These are phyloP conservation scores for Limonium bicolor DNA, from an alignment of 148 eudicot species.

Conservation along the genomic window DNA sequence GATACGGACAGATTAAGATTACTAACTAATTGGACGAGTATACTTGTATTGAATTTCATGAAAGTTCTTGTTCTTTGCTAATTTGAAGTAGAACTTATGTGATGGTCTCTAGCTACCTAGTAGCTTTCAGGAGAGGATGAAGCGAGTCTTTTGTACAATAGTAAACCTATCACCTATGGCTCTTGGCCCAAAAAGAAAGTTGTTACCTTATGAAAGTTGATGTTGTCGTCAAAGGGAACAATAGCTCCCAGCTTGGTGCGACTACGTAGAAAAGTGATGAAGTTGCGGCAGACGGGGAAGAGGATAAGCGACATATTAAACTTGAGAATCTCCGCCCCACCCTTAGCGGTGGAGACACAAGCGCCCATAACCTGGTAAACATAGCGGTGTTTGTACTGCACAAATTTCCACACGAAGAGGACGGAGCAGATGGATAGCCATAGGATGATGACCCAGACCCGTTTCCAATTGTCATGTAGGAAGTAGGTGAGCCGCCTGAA, in stretches of 20 bases:
- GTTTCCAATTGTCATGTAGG: slow-evolving; percentile 41
- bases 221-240: slow-evolving; percentile 40
- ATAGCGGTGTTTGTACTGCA: slow-evolving; percentile 33
- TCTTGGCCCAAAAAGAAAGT: too few species aligned
- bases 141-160: too few species aligned
- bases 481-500: slow-evolving; percentile 16
- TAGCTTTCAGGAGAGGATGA: too few species aligned
- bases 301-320: slow-evolving; percentile 53
- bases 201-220: slow-evolving; percentile 42
- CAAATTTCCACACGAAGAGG: slow-evolving; percentile 40
- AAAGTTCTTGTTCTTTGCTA: too few species aligned
- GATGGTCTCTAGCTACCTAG: too few species aligned
- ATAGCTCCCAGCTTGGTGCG: slow-evolving; percentile 27
- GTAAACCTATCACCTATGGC: too few species aligned
- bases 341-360: slow-evolving; percentile 36
- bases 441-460: slow-evolving; percentile 33
- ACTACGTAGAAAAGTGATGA: slow-evolving; percentile 38
- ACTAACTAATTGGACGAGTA: too few species aligned
- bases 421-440: slow-evolving; percentile 37
- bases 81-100: too few species aligned
- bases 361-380: slow-evolving; percentile 43
- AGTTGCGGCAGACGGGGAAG: slow-evolving; percentile 40
- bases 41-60: too few species aligned
- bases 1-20: too few species aligned
- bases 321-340: slow-evolving; percentile 43